These are phyloP conservation scores for Lasiodiplodia sp. DNA, from an alignment of 2,329 filamentous ascomycete genomes.

Conservation along the genomic window DNA sequence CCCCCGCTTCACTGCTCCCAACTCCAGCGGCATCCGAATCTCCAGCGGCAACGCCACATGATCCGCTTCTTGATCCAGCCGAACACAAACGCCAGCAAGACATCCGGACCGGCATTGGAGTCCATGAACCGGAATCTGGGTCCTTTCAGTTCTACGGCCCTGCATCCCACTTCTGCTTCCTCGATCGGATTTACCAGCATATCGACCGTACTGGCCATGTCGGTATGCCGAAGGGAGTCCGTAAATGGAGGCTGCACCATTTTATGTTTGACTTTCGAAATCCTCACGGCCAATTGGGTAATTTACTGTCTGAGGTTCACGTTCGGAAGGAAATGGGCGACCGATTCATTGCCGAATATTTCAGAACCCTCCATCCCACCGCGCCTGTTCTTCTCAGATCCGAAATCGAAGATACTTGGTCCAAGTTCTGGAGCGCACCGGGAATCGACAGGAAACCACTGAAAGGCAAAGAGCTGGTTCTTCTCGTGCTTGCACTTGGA, in stretches of 20 bases:
- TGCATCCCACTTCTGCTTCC: conserved; percentile 4
- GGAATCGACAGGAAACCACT: conserved; percentile 36
- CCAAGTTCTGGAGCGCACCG: conserved; percentile 36
- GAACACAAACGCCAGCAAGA: conserved; percentile 10
- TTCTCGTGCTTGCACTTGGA: conserved; percentile 40
- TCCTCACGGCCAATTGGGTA: neutral
- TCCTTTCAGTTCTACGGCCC: conserved; percentile 16
- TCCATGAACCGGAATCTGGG: neutral
- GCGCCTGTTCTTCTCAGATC: conserved; percentile 42
- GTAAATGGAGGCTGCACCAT: conserved; percentile 4
- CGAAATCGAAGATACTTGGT: conserved; percentile 50
- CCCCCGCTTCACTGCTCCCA: neutral
- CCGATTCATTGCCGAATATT: conserved; percentile 6
- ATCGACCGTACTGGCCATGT: conserved; percentile 11
- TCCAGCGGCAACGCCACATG: neutral
- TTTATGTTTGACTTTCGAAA: conserved; percentile 5
- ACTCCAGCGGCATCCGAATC: neutral
- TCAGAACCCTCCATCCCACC: conserved; percentile 9
- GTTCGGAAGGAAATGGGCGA: conserved; percentile 11
- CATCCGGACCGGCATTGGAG: conserved; percentile 10
- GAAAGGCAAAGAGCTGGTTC: conserved; percentile 43
- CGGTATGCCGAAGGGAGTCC: conserved; percentile 7
- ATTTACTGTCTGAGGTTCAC: neutral
- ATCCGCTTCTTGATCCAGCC: neutral
- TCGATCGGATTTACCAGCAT: conserved; percentile 9